phyloP scores from a whole-genome alignment of 1,139 yeast genomes.

The Sugiyamaella paludigena region DNA sequence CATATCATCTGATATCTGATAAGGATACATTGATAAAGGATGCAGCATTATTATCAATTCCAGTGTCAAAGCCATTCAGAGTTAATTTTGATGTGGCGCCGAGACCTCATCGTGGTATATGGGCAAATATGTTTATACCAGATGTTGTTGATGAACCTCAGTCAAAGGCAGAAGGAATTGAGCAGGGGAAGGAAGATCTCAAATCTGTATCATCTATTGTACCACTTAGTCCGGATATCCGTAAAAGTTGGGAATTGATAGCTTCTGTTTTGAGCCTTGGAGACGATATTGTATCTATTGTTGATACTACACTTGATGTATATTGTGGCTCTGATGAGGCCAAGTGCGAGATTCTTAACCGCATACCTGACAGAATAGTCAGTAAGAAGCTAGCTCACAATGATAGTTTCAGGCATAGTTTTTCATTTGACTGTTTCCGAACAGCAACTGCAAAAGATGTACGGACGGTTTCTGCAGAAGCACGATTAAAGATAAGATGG shows the following conservation, averaged over 20 bases:
- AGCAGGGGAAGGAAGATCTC: no score
- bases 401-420: conserved; percentile 26
- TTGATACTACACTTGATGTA: conserved; percentile 26
- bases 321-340: conserved; percentile 12
- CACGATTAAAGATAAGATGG: conserved; percentile 34
- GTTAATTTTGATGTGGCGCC: conserved; percentile 37
- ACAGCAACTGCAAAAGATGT: conserved; percentile 26
- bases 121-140: conserved; percentile 40
- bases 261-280: conserved; percentile 30
- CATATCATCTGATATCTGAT: conserved; percentile 30
- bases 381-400: conserved; percentile 29
- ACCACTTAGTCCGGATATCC: conserved; percentile 27
- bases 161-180: no score
- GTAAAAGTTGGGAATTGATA: conserved; percentile 34
- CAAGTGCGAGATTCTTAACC: conserved; percentile 22
- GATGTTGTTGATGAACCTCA: conserved; percentile 7
- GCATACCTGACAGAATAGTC: background rate
- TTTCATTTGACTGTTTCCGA: conserved; percentile 31
- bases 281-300: conserved; percentile 25
- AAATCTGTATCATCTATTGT: background rate
- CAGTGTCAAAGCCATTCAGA: conserved; percentile 36
- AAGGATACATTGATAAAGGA: conserved; percentile 31
- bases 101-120: conserved; percentile 31
- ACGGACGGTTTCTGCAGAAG: conserved; percentile 36
- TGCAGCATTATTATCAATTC: conserved; percentile 26